phyloP scores from a whole-genome alignment of 345 rosid genomes.

The Isatis tinctoria region DNA sequence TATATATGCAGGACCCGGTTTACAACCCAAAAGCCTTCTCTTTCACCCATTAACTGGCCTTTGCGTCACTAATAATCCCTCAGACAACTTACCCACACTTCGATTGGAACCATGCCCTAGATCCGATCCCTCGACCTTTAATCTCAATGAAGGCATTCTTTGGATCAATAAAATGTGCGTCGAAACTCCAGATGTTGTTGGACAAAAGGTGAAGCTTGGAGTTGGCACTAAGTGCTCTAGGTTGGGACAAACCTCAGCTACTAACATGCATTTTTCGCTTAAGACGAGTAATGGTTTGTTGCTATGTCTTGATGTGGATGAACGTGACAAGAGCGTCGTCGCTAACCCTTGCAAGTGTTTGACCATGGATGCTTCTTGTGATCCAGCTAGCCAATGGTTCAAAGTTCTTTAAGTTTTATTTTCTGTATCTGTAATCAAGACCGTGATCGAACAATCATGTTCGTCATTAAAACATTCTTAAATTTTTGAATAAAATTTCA shows the following conservation, averaged over 20 bases:
- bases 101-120: constrained; percentile 57
- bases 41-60: constrained; percentile 75
- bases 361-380: constrained; percentile 42
- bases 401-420: constrained; percentile 34
- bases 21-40: constrained; percentile 50
- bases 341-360: constrained; percentile 51
- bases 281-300: constrained; percentile 31
- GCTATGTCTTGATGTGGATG: constrained; percentile 64
- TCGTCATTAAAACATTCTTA: neutral
- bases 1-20: constrained; percentile 63
- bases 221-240: constrained; percentile 42
- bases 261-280: constrained; percentile 67
- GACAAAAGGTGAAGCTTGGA: constrained; percentile 44
- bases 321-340: constrained; percentile 35
- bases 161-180: constrained; percentile 56
- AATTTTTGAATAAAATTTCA: neutral
- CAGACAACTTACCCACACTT: constrained; percentile 35
- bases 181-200: constrained; percentile 34
- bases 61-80: constrained; percentile 36
- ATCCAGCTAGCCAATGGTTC: constrained; percentile 71
- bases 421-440: neutral
- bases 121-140: constrained; percentile 54
- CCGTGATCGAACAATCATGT: neutral
- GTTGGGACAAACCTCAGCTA: constrained; percentile 60
- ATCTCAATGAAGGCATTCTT: constrained; percentile 36